These are phyloP conservation scores for Venturia effusa DNA, from an alignment of 2,329 filamentous ascomycete species.

Conservation along the genomic window DNA sequence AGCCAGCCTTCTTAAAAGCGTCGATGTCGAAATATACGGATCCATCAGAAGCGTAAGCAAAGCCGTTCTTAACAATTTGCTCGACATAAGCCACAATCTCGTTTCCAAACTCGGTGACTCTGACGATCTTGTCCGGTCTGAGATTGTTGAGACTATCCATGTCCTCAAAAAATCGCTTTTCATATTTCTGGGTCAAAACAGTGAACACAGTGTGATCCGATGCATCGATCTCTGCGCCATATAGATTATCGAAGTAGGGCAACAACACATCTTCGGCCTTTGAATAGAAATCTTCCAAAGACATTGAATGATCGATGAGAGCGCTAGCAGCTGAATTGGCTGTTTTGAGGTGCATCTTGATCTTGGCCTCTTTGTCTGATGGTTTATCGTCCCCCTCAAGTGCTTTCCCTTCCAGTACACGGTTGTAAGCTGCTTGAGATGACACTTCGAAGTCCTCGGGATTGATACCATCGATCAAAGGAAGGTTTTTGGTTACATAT, in stretches of 20 bases:
- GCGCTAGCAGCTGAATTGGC: constrained; percentile 40
- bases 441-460: constrained; percentile 38
- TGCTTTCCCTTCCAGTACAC: constrained; percentile 43
- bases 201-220: constrained; percentile 71
- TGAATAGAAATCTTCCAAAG: constrained; percentile 38
- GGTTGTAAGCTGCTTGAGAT: constrained; percentile 39
- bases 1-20: constrained; percentile 73
- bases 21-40: constrained; percentile 92
- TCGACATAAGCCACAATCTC: constrained; percentile 82
- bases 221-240: constrained; percentile 46
- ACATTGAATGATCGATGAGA: constrained; percentile 26
- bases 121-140: constrained; percentile 67
- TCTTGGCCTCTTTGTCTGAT: constrained; percentile 71
- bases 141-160: constrained; percentile 81
- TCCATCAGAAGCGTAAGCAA: constrained; percentile 70
- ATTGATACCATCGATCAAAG: constrained; percentile 35
- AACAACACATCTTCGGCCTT: constrained; percentile 59
- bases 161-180: constrained; percentile 78
- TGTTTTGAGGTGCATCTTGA: constrained; percentile 78
- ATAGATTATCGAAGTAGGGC: constrained; percentile 63
- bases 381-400: constrained; percentile 44
- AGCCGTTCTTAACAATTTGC: constrained; percentile 72
- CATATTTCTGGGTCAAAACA: constrained; percentile 73
- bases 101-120: constrained; percentile 86
- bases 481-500: constrained; percentile 59